Evolutionary conservation across 2,329 filamentous ascomycete species (phyloP).

Genomic region (Aureobasidium subglaciale): DNA sequence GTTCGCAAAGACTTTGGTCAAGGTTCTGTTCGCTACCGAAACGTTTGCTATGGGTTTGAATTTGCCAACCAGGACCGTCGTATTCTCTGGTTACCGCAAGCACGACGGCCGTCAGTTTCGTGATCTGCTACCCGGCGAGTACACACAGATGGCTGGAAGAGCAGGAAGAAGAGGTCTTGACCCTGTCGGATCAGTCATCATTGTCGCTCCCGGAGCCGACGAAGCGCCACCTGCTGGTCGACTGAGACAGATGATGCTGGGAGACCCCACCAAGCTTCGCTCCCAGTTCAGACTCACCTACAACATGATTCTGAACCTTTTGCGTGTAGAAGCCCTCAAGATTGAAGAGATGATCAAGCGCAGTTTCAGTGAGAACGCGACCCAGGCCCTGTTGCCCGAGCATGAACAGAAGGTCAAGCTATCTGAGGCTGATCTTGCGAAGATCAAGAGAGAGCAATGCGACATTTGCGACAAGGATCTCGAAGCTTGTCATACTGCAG

Average conservation of each 20-base stretch:
- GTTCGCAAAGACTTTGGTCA: conserved; percentile 90
- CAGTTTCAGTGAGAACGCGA: conserved; percentile 97
- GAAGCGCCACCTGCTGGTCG: conserved; percentile 82
- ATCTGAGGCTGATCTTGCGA: conserved; percentile 84
- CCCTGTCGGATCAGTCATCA: conserved; percentile 86
- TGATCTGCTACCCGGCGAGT: conserved; percentile 87
- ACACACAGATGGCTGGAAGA: conserved; percentile 96
- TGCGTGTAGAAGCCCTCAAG: conserved; percentile 92
- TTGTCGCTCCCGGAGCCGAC: conserved; percentile 72
- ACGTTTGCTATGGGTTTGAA: conserved; percentile 99
- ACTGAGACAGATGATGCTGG: conserved; percentile 88
- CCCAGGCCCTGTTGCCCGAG: conserved; percentile 85
- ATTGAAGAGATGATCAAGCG: conserved; percentile 99
- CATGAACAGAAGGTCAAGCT: conserved; percentile 91
- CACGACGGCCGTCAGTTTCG: conserved; percentile 90
- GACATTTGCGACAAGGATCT: conserved; percentile 73
- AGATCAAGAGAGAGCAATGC: conserved; percentile 81
- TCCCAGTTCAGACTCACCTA: conserved; percentile 97
- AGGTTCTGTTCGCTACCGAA: conserved; percentile 94
- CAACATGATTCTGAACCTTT: conserved; percentile 96
- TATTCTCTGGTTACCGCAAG: conserved; percentile 95
- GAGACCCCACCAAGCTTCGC: conserved; percentile 86
- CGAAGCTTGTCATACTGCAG: conserved; percentile 71
- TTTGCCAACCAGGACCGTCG: conserved; percentile 87
- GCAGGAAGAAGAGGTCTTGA: conserved; percentile 90